Percentiles rank a stretch among this genome's conserved stretches.
Evolutionary conservation across 371 early-diverging fungal genomes (phyloP).

Genomic region (Dichotomocladium elegans): DNA sequence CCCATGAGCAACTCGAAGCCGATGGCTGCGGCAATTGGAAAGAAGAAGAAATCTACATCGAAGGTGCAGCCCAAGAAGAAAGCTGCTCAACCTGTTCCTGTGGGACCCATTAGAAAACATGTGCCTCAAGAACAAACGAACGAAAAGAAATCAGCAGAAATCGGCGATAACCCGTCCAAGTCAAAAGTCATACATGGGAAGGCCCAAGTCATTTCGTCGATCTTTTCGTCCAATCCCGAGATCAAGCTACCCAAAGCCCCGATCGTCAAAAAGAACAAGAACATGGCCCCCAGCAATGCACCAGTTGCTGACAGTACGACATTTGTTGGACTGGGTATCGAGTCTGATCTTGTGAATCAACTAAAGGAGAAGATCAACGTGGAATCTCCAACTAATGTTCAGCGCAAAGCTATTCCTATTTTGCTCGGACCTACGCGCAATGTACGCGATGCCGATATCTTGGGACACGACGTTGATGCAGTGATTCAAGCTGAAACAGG

Average conservation of each 20-base stretch:
- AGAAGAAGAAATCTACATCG: background rate
- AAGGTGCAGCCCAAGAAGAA: background rate
- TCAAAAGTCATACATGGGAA: constrained; percentile 44
- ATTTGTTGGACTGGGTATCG: constrained; percentile 75
- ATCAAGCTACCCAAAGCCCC: constrained; percentile 26
- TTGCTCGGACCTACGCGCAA: constrained; percentile 47
- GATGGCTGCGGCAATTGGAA: background rate
- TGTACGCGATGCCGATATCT: constrained; percentile 19
- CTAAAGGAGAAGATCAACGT: constrained; percentile 64
- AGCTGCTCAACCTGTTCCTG: background rate
- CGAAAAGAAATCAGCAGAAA: too few species aligned
- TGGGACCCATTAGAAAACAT: constrained; percentile 1
- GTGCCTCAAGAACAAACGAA: background rate
- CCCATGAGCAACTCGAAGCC: background rate
- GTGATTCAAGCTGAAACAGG: constrained; percentile 96
- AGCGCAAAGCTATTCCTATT: constrained; percentile 65
- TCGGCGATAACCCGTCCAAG: too few species aligned
- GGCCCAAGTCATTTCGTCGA: constrained; percentile 52
- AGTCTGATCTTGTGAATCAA: constrained; percentile 60
- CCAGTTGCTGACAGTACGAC: constrained; percentile 48
- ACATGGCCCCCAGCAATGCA: constrained; percentile 53
- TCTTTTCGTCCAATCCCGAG: constrained; percentile 55
- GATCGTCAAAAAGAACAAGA: constrained; percentile 24
- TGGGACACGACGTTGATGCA: constrained; percentile 65
- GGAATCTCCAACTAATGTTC: constrained; percentile 66